Percentiles rank a stretch among this genome's conserved stretches.
These are phyloP conservation scores for Psilocybe subaeruginosa DNA, from an alignment of 768 basidiomycete species.

Conservation along the genomic window DNA sequence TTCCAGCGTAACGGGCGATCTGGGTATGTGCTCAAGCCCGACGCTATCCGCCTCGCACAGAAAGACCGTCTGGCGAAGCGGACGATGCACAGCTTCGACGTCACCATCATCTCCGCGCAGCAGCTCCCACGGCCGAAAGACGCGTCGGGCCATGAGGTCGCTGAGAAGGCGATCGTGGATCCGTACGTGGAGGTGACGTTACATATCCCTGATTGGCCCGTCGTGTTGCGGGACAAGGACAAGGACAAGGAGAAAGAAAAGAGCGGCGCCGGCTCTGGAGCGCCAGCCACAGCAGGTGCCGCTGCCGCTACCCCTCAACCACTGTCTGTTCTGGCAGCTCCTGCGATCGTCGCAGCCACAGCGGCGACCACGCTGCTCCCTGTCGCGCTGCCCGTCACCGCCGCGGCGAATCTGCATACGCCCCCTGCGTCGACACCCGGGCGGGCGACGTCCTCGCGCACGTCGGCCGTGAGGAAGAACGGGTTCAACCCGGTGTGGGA, in stretches of 20 bases:
- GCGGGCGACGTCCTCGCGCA: constrained; percentile 54
- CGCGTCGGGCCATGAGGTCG: constrained; percentile 57
- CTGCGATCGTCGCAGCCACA: neutral
- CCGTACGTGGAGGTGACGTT: constrained; percentile 85
- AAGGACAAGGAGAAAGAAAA: constrained; percentile 1
- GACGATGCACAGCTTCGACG: constrained; percentile 63
- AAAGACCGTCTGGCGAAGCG: constrained; percentile 63
- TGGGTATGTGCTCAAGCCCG: constrained; percentile 92
- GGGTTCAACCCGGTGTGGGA: constrained; percentile 95
- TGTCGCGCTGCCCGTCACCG: neutral
- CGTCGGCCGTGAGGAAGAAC: constrained; percentile 76
- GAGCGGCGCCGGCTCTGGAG: no score
- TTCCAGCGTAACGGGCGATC: constrained; percentile 89
- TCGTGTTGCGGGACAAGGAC: constrained; percentile 24
- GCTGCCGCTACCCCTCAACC: neutral
- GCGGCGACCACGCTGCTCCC: neutral
- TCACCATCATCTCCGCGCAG: constrained; percentile 66
- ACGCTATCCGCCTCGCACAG: constrained; percentile 61
- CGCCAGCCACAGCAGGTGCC: no score
- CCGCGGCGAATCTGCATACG: constrained; percentile 2
- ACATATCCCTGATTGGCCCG: constrained; percentile 73
- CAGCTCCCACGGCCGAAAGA: constrained; percentile 82
- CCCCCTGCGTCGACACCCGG: constrained; percentile 33
- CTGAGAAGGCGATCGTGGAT: constrained; percentile 59
- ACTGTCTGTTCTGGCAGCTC: neutral